Base-by-base conservation (phyloP, 2,329 filamentous ascomycete species). In the Hymenoscyphus scutula region DNA sequence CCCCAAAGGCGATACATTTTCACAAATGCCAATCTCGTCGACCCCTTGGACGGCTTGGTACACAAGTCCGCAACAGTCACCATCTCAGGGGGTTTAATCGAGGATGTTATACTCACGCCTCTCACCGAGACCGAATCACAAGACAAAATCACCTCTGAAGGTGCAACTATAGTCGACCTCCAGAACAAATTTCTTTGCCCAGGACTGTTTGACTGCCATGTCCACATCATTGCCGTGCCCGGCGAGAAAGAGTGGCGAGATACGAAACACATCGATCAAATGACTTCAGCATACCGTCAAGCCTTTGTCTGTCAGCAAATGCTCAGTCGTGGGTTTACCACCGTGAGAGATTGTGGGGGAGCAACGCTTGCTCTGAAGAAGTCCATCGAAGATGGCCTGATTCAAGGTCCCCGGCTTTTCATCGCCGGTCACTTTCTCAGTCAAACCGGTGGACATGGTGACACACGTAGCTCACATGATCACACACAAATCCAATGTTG, bases 381-480 rank as follows among this genome's bases (percentile, higher is more conserved):
- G 65, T 83, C 84, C 1, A 76, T 86, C 11, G 78, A 76, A 1
- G 82, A 87, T 17, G 79, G 79, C 2, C 76, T 86, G 0, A 77
- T 82, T 37, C 78, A 79, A 1, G 84, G 83, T 0, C 84, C 84
- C 0, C 73, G 83, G 5, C 69, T 86, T 5, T 84, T 85, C 70
- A 81, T 84, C 30, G 76, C 81, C 0, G 80, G 79, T 10, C 77
- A 80, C 57, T 82, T 80, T 0, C 77, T 87, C 5, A 81, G 78
- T 3, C 84, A 86, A 71, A 84, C 83, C 0, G 84, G 83, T 0
- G 84, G 84, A 0, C 84, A 86, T 65, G 82, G 78, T 1, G 83
- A 86, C 68, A 69, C 77, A 17, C 74, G 78, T 3, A 72, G 76
- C 0, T 71, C 76, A 1, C 79, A 83, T 62, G 75, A 79, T 15